Conservation (phyloP, 75 land plant genomes). For the Ceratopteris richardii region DNA sequence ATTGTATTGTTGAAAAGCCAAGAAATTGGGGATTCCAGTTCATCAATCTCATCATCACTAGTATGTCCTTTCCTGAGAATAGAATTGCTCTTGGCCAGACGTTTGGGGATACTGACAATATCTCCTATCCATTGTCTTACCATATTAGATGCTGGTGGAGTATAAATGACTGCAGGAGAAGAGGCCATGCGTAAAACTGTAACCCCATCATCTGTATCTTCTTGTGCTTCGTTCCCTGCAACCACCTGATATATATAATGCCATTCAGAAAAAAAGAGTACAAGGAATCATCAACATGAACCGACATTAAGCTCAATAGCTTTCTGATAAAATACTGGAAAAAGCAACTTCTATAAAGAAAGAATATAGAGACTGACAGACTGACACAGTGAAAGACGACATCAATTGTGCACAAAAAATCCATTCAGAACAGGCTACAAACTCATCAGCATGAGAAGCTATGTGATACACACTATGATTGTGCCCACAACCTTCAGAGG, state of each 20-base stretch:
- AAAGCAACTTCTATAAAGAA: too few relatives aligned
- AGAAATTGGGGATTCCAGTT: conserved; percentile 54
- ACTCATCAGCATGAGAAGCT: too few relatives aligned
- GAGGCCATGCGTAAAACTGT: conserved; percentile 8
- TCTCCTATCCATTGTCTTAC: conserved; percentile 66
- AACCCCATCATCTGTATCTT: neutral
- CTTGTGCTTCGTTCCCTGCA: neutral
- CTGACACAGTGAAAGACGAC: too few relatives aligned
- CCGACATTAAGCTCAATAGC: too few relatives aligned
- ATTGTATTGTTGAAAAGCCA: conserved; percentile 41
- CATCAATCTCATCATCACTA: conserved; percentile 90
- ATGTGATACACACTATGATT: too few relatives aligned
- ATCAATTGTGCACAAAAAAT: too few relatives aligned
- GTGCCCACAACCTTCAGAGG: too few relatives aligned
- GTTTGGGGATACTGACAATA: conserved; percentile 16
- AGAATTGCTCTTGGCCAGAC: conserved; percentile 42
- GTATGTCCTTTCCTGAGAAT: conserved; percentile 73
- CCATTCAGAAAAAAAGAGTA: too few relatives aligned
- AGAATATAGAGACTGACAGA: too few relatives aligned
- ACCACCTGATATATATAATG: neutral
- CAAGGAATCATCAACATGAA: too few relatives aligned
- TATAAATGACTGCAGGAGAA: conserved; percentile 56
- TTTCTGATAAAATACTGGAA: too few relatives aligned
- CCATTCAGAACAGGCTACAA: too few relatives aligned
- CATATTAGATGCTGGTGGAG: conserved; percentile 45